A percentile compares a stretch with the other conserved stretches of the same genome.
Conservation (phyloP, 805 yeast species). For the Ogataea nonfermentans region DNA sequence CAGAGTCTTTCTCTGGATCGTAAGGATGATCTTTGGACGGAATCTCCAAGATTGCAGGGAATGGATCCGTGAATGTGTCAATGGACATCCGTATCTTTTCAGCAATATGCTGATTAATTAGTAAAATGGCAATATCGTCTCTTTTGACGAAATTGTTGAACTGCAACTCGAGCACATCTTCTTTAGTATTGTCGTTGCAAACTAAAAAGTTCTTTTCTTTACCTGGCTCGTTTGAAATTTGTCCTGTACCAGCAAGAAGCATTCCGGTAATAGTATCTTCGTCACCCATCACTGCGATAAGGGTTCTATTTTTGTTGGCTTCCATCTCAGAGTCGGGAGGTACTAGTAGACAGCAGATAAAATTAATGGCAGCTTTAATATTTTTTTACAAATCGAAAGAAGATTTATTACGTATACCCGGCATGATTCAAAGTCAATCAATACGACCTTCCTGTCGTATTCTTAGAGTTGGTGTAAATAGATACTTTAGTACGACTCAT, state of each 20-base stretch:
- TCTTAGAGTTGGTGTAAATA: no score
- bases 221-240: conserved; percentile 61
- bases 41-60: conserved; percentile 94
- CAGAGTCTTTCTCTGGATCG: conserved; percentile 97
- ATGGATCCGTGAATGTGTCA: conserved; percentile 83
- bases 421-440: neutral
- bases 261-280: conserved; percentile 97
- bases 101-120: conserved; percentile 94
- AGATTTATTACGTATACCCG: neutral
- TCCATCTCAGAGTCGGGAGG: conserved; percentile 13
- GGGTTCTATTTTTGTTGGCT: conserved; percentile 56
- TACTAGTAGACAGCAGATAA: neutral
- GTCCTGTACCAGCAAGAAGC: conserved; percentile 93
- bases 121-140: conserved; percentile 87
- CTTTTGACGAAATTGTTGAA: conserved; percentile 77
- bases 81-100: conserved; percentile 81
- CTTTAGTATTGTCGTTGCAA: conserved; percentile 75
- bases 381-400: neutral
- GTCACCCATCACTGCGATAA: conserved; percentile 94
- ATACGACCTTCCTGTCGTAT: neutral
- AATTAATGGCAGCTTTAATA: conserved; percentile 4
- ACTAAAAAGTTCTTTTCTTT: conserved; percentile 75
- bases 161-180: conserved; percentile 69
- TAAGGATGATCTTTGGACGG: conserved; percentile 99
- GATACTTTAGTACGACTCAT: neutral